Conservation (phyloP, 108 stramenopile genomes). For the Cyclostephanos invisitatus region DNA sequence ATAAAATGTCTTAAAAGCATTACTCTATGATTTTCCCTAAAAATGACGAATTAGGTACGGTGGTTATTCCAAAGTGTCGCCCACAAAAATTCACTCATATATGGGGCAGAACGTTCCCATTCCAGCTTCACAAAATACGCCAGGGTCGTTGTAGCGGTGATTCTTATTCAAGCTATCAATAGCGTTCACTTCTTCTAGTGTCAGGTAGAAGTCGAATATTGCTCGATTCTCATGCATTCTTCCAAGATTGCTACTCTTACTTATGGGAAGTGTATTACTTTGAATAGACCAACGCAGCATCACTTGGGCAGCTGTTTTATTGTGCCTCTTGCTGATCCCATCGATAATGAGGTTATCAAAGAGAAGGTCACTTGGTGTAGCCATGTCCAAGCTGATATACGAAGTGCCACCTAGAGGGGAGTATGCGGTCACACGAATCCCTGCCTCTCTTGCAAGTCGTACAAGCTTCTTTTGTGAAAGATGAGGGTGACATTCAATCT, state of each 20-base stretch:
- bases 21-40: too few relatives aligned
- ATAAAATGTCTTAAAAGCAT: too few relatives aligned
- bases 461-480: slow-evolving; percentile 81
- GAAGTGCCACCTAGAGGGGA: slow-evolving; percentile 81
- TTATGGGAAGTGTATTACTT: slow-evolving; percentile 77
- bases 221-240: slow-evolving; percentile 83
- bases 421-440: slow-evolving; percentile 86
- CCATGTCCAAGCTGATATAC: slow-evolving; percentile 84
- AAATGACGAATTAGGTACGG: neutral
- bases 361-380: slow-evolving; percentile 68
- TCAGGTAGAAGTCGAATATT: slow-evolving; percentile 80
- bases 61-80: neutral
- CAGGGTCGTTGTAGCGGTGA: slow-evolving; percentile 92
- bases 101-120: slow-evolving; percentile 91
- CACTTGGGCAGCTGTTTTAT: slow-evolving; percentile 85
- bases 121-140: slow-evolving; percentile 80
- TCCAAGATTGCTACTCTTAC: slow-evolving; percentile 65
- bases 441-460: slow-evolving; percentile 74
- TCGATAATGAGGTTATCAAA: slow-evolving; percentile 59
- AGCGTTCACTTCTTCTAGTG: slow-evolving; percentile 67
- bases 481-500: slow-evolving; percentile 92
- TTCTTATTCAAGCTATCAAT: slow-evolving; percentile 82
- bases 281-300: slow-evolving; percentile 91
- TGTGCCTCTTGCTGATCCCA: slow-evolving; percentile 60
- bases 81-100: slow-evolving; percentile 60